Evolutionary conservation across 2,329 filamentous ascomycete genomes (phyloP).

Genomic region (Colletotrichum australisinense): DNA sequence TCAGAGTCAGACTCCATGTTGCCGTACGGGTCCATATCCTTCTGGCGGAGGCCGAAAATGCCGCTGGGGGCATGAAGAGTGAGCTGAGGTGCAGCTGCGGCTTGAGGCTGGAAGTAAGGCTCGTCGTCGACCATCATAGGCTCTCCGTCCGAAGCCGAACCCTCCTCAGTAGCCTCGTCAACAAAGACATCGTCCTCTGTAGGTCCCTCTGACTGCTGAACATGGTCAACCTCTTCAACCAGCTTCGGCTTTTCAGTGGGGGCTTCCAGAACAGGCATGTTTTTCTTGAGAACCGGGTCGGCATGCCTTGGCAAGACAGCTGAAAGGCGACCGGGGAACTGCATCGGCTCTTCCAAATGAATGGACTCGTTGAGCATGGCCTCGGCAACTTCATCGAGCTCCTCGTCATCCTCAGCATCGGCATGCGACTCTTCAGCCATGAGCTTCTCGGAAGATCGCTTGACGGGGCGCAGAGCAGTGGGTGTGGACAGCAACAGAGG

Average conservation of each 20-base stretch:
- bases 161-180: constrained; percentile 14
- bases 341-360: constrained; percentile 48
- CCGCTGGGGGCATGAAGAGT: constrained; percentile 42
- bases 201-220: constrained; percentile 12
- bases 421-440: constrained; percentile 45
- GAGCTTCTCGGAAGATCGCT: constrained; percentile 50
- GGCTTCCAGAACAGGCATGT: constrained; percentile 41
- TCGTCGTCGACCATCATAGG: constrained; percentile 38
- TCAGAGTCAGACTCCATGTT: constrained; percentile 65
- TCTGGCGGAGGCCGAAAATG: constrained; percentile 58
- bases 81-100: constrained; percentile 42
- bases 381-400: constrained; percentile 39
- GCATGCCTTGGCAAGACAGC: constrained; percentile 56
- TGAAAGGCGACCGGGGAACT: constrained; percentile 59
- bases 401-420: constrained; percentile 33
- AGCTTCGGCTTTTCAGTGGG: constrained; percentile 8
- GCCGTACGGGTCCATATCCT: constrained; percentile 58
- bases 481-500: constrained; percentile 48
- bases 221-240: neutral
- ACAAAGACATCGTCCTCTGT: constrained; percentile 30
- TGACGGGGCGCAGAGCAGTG: constrained; percentile 37
- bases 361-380: constrained; percentile 41
- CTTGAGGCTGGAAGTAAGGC: constrained; percentile 42
- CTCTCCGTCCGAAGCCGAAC: constrained; percentile 21
- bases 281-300: constrained; percentile 51